A percentile compares a stretch with the other conserved stretches of the same genome.
These are phyloP conservation scores for Sporothrix euskadiensis DNA, from an alignment of 2,329 filamentous ascomycete species.

Conservation along the genomic window DNA sequence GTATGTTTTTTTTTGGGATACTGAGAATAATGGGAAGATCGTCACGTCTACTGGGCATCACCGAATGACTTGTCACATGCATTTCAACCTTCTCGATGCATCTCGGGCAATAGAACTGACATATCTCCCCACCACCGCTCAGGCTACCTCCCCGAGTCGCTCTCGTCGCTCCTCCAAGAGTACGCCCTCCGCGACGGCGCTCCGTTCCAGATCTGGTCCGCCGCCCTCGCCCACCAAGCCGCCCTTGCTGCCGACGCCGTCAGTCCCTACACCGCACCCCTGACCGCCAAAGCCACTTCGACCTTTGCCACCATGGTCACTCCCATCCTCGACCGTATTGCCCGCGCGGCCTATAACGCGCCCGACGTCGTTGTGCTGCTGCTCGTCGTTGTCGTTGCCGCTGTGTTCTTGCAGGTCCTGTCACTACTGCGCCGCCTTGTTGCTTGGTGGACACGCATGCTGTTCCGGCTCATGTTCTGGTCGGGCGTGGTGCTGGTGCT, in stretches of 20 bases:
- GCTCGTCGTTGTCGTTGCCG: constrained; percentile 55
- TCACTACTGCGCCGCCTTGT: constrained; percentile 70
- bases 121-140: not conserved
- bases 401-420: constrained; percentile 65
- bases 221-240: constrained; percentile 39
- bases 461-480: constrained; percentile 65
- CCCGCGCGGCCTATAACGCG: constrained; percentile 42
- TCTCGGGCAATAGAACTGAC: not conserved
- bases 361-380: constrained; percentile 49
- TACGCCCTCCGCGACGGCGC: constrained; percentile 51
- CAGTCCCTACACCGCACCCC: constrained; percentile 47
- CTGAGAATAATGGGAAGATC: not conserved
- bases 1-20: not conserved
- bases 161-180: constrained; percentile 52
- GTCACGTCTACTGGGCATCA: not conserved
- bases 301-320: constrained; percentile 45
- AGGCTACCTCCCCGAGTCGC: constrained; percentile 41
- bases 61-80: not conserved
- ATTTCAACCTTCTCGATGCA: too few relatives aligned
- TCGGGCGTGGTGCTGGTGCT: constrained; percentile 55
- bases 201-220: constrained; percentile 46
- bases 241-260: constrained; percentile 39
- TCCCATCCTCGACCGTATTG: constrained; percentile 46
- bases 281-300: constrained; percentile 31
- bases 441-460: constrained; percentile 73